These are phyloP conservation scores for Rhodotorula sp. DNA, from an alignment of 1,284 basidiomycete species.

Conservation along the genomic window DNA sequence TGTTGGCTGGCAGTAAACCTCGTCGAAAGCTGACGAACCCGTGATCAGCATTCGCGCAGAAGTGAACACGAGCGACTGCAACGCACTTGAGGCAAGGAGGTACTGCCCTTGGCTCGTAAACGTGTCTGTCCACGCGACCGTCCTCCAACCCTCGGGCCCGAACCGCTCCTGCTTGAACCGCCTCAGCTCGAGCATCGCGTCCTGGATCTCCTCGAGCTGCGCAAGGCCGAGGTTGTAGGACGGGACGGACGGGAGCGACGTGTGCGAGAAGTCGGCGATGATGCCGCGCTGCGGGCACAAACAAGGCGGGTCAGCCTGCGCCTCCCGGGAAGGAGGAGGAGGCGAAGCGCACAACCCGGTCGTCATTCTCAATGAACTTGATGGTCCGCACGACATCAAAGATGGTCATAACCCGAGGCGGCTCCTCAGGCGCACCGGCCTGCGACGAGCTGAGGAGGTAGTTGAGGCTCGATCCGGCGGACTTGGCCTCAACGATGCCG, in stretches of 20 bases:
- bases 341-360: conserved; percentile 46
- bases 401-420: conserved; percentile 49
- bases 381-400: conserved; percentile 53
- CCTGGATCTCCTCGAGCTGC: conserved; percentile 54
- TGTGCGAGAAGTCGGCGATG: conserved; percentile 53
- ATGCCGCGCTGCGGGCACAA: conserved; percentile 48
- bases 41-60: background rate
- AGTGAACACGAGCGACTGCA: no score
- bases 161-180: conserved; percentile 50
- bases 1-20: conserved; percentile 54
- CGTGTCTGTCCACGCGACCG: conserved; percentile 53
- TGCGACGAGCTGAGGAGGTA: conserved; percentile 41
- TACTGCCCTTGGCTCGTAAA: conserved; percentile 53
- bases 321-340: background rate
- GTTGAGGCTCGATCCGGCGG: conserved; percentile 38
- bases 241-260: conserved; percentile 50
- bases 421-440: conserved; percentile 42
- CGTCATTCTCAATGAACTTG: conserved; percentile 51
- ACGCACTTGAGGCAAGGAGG: conserved; percentile 47
- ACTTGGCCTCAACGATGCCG: conserved; percentile 46
- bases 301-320: no score
- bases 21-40: conserved; percentile 50
- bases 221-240: conserved; percentile 51
- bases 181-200: conserved; percentile 52
- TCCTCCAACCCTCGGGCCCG: conserved; percentile 44